Percentiles rank a stretch among this genome's conserved stretches.
phyloP scores from a whole-genome alignment of 495 filamentous ascomycete species.

The Penicillium fimorum region DNA sequence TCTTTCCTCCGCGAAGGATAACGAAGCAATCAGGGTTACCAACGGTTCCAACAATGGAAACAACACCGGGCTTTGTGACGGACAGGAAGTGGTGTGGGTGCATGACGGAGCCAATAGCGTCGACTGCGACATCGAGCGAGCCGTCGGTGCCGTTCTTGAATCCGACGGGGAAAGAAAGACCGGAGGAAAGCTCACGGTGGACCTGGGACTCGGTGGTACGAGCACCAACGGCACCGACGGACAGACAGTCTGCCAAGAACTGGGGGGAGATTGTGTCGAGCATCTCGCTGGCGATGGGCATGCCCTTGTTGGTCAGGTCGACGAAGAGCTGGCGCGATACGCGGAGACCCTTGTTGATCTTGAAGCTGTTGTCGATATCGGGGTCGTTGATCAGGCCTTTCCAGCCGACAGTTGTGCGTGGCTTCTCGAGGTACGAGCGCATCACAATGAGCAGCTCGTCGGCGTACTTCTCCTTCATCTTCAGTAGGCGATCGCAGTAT shows the following conservation, averaged over 20 bases:
- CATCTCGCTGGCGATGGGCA: conserved; percentile 99
- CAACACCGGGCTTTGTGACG: conserved; percentile 95
- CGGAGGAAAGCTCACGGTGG: conserved; percentile 91
- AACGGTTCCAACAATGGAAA: conserved; percentile 90
- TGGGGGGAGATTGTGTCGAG: conserved; percentile 98
- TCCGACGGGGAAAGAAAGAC: conserved; percentile 92
- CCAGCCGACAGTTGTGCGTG: conserved; percentile 97
- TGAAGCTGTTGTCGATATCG: conserved; percentile 96
- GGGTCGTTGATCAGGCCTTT: conserved; percentile 99
- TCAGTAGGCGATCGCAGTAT: conserved; percentile 82
- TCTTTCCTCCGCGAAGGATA: conserved; percentile 90
- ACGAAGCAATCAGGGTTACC: conserved; percentile 99
- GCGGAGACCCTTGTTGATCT: conserved; percentile 96
- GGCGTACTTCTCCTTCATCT: conserved; percentile 84
- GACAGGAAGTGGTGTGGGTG: conserved; percentile 98
- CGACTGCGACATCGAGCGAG: conserved; percentile 82
- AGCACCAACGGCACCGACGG: conserved; percentile 89
- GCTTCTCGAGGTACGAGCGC: conserved; percentile 98
- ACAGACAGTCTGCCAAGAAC: conserved; percentile 92
- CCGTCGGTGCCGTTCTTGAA: conserved; percentile 99
- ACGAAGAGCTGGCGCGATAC: conserved; percentile 89
- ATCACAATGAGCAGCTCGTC: conserved; percentile 93
- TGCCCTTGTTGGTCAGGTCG: conserved; percentile 88
- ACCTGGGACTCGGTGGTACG: conserved; percentile 95
- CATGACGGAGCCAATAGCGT: conserved; percentile 91